Evolutionary conservation across 371 early-diverging fungal species (phyloP).

Genomic region (Actinomortierella wolfii): DNA sequence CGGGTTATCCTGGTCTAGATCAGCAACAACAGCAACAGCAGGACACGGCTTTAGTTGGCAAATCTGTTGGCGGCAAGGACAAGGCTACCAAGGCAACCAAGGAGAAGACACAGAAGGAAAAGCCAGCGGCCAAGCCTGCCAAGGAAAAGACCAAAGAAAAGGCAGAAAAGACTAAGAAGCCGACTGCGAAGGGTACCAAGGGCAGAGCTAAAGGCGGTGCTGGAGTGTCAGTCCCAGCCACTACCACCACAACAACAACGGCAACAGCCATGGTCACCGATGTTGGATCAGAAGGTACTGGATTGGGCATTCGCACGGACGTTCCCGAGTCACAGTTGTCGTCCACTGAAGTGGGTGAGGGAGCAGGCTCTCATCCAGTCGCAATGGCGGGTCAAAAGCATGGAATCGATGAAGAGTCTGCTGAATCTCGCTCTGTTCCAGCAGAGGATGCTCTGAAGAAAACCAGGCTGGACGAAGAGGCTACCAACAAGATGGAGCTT

Average conservation of each 20-base stretch:
- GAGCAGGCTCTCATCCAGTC: no score
- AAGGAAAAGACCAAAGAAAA: conserved; percentile 30
- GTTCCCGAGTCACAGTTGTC: no score
- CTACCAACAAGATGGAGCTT: no score
- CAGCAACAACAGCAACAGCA: conserved; percentile 1
- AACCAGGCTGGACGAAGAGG: no score
- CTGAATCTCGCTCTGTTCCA: no score
- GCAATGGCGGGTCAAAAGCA: no score
- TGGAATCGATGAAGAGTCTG: no score
- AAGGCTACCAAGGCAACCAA: conserved; percentile 14
- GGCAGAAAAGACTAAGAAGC: conserved; percentile 15
- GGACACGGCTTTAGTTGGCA: conserved; percentile 12
- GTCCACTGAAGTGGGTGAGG: no score
- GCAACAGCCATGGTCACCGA: neutral
- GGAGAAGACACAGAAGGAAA: conserved; percentile 14
- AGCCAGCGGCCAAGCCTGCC: conserved; percentile 7
- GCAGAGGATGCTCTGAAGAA: no score
- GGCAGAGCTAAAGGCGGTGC: neutral
- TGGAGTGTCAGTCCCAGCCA: neutral
- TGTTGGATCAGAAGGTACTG: no score
- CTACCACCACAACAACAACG: neutral
- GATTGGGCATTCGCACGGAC: no score
- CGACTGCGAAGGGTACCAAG: neutral
- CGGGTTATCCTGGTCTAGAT: neutral
- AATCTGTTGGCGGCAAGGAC: conserved; percentile 20